These are phyloP conservation scores for Sherardia arvensis DNA, from an alignment of 257 asterid genomes.

Conservation along the genomic window DNA sequence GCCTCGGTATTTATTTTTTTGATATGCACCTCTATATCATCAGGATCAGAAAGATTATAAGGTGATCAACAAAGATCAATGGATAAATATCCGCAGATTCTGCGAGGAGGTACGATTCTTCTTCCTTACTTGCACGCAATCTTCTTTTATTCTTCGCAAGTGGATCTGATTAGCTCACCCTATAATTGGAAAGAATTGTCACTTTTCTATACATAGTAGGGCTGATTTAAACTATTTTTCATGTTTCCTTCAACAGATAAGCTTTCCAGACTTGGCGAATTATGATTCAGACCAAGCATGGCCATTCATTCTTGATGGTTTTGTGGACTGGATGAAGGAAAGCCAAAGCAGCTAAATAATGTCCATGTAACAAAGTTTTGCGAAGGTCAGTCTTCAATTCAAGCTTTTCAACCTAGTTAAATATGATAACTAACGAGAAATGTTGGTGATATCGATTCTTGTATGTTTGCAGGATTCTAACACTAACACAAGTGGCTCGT, in stretches of 20 bases:
- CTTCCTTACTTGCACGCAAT: not conserved
- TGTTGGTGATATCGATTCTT: not conserved
- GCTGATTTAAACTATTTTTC: no score
- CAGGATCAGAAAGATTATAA: slow-evolving; percentile 77
- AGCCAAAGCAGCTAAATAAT: slow-evolving; percentile 12
- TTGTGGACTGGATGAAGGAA: slow-evolving; percentile 34
- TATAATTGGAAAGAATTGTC: not conserved
- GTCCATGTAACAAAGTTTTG: not conserved
- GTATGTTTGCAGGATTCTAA: slow-evolving; percentile 6
- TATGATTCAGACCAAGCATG: slow-evolving; percentile 31
- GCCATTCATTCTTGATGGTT: slow-evolving; percentile 35
- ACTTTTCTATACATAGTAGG: not conserved
- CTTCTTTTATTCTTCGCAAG: not conserved
- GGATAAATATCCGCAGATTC: slow-evolving; percentile 77
- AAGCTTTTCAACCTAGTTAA: not conserved
- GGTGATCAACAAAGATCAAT: slow-evolving; percentile 85
- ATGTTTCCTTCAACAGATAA: slow-evolving; percentile 23
- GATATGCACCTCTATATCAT: not conserved
- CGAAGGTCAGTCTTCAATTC: slow-evolving; percentile 10
- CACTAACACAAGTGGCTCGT: not conserved
- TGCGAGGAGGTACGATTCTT: slow-evolving; percentile 56
- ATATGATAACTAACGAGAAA: not conserved
- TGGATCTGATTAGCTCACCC: not conserved
- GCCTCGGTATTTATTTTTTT: not conserved
- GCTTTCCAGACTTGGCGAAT: slow-evolving; percentile 28